phyloP scores from a whole-genome alignment of 2,329 filamentous ascomycete species.

The Delphinella strobiligena region DNA sequence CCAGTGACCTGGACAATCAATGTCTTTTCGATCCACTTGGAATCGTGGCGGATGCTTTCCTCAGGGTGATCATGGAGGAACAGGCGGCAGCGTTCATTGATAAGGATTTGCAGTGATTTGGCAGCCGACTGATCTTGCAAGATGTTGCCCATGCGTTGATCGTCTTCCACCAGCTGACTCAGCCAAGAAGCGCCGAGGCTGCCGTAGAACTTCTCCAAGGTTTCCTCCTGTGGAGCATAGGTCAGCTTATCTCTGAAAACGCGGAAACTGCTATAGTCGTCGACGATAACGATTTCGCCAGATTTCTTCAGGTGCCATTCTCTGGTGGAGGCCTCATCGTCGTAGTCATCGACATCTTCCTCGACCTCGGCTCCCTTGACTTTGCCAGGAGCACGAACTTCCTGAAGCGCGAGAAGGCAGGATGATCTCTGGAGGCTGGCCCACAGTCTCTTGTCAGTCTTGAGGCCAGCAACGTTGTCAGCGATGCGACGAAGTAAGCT shows the following conservation, averaged over 20 bases:
- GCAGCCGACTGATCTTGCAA: slow-evolving; percentile 58
- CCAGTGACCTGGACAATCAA: slow-evolving; percentile 66
- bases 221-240: slow-evolving; percentile 81
- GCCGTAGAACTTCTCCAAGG: slow-evolving; percentile 72
- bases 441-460: slow-evolving; percentile 68
- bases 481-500: slow-evolving; percentile 70
- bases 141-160: slow-evolving; percentile 57
- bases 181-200: slow-evolving; percentile 67
- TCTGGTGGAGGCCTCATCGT: slow-evolving; percentile 45
- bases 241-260: slow-evolving; percentile 77
- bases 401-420: slow-evolving; percentile 75
- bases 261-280: slow-evolving; percentile 81
- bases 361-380: slow-evolving; percentile 42
- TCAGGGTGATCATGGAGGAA: slow-evolving; percentile 76
- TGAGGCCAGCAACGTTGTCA: slow-evolving; percentile 56
- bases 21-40: slow-evolving; percentile 82
- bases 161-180: slow-evolving; percentile 65
- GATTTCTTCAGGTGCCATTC: slow-evolving; percentile 69
- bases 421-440: slow-evolving; percentile 60
- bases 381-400: slow-evolving; percentile 45
- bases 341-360: slow-evolving; percentile 26
- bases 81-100: slow-evolving; percentile 76
- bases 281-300: slow-evolving; percentile 61
- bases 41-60: slow-evolving; percentile 74
- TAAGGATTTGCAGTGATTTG: slow-evolving; percentile 60